A percentile compares a stretch with the other conserved stretches of the same genome.
These are phyloP conservation scores for Acmispon strigosus DNA, from an alignment of 306 rosid genomes.

Conservation along the genomic window DNA sequence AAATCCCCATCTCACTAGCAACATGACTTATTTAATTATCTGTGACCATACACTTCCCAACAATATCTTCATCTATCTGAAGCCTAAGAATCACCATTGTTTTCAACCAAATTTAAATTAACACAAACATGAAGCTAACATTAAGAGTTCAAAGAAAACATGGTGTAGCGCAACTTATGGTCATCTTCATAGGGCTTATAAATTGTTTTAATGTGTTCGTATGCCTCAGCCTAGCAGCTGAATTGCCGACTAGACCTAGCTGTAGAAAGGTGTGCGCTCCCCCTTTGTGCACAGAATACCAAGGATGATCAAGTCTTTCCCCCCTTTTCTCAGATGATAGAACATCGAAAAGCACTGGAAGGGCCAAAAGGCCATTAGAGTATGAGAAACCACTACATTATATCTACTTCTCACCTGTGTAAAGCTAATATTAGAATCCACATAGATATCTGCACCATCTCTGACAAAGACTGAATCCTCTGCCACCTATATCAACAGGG, in stretches of 20 bases:
- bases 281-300: not conserved
- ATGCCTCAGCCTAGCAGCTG: not conserved
- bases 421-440: slow-evolving; percentile 87
- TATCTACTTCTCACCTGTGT: slow-evolving; percentile 61
- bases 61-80: too few relatives aligned
- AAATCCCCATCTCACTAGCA: too few relatives aligned
- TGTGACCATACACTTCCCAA: too few relatives aligned
- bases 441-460: slow-evolving; percentile 87
- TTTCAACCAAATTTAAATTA: not conserved
- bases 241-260: not conserved
- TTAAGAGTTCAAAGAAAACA: not conserved
- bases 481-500: slow-evolving; percentile 56
- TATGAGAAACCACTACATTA: not conserved
- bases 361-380: not conserved
- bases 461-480: slow-evolving; percentile 72
- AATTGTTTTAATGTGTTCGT: not conserved
- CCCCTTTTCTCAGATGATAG: not conserved
- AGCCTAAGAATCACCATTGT: not conserved
- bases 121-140: not conserved
- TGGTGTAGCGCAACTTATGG: not conserved
- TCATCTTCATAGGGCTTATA: not conserved
- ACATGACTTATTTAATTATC: too few relatives aligned
- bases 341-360: not conserved
- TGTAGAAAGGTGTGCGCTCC: not conserved
- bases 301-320: not conserved